Percentiles rank a stretch among this genome's conserved stretches.
Evolutionary conservation across 495 filamentous ascomycete species (phyloP).

Genomic region (Extremus antarcticus): DNA sequence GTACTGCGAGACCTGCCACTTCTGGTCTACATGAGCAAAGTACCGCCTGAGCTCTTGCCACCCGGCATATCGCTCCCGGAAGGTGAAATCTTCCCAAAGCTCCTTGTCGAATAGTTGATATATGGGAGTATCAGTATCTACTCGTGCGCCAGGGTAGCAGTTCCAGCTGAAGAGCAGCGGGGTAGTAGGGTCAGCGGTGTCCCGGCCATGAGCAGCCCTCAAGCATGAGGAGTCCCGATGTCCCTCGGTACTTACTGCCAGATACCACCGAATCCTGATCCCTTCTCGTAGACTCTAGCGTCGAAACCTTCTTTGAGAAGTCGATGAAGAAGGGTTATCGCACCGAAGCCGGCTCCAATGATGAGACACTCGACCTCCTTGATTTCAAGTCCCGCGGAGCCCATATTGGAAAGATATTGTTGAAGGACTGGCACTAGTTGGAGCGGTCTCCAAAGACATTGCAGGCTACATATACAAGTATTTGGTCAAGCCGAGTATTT

Average conservation of each 20-base stretch:
- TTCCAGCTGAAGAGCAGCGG: not conserved
- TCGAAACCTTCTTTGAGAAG: not conserved
- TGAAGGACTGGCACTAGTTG: not conserved
- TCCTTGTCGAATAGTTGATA: constrained; percentile 41
- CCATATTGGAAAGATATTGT: not conserved
- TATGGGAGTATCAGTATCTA: constrained; percentile 23
- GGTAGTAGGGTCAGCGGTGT: not conserved
- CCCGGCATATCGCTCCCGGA: not conserved
- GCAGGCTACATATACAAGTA: no score
- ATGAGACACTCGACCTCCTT: not conserved
- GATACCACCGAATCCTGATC: not conserved
- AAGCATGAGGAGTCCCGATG: no score
- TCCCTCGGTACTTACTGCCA: not conserved
- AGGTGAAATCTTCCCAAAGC: not conserved
- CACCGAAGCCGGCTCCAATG: not conserved
- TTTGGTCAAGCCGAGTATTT: no score
- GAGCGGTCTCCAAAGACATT: no score
- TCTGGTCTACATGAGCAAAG: not conserved
- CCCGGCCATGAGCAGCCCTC: not conserved
- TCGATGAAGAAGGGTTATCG: not conserved
- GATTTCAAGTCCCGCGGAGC: not conserved
- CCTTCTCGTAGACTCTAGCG: not conserved
- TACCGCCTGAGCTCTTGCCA: not conserved
- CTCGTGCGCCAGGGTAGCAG: not conserved
- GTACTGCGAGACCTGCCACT: constrained; percentile 6